Base-by-base conservation (phyloP, 257 asterid species). In the Lycium ferocissimum region DNA sequence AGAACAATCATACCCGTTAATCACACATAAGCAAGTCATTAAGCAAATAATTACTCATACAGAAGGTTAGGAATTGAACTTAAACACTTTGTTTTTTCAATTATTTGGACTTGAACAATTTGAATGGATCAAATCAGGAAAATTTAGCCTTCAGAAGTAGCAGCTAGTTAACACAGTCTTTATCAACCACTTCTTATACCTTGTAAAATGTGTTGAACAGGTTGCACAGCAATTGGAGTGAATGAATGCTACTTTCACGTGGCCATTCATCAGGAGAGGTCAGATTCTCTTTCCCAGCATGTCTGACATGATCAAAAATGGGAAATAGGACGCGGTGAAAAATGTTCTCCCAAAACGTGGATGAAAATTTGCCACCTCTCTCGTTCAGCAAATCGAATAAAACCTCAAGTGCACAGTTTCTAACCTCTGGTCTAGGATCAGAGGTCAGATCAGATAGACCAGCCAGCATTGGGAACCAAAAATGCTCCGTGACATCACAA, bases 401-500 rank as follows among this genome's bases (percentile, higher is more conserved):
- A 89, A 97, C 99, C 92, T 97, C 99, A 61, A 95, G 99, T 58
- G 99, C 99, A 86, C 99, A 97, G 89, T 92, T 95, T 85, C 98
- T 89, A 89, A 97, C 98, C 91, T 97, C 99, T 70, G 91, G 86
- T 88, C 99, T 94, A 22, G 99, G 95, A 90, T 97, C 99, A 85
- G 99, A 95, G 80, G 98, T 97, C 86, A 97, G 93, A 85, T 93
- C 98, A 79, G 99, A 97, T 70, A 97, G 97, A 89, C 99, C 99
- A 88, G 98, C 99, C 87, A 97, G 90, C 99, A 97, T 97, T 35
- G 99, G 99, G 89, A 95, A 97, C 99, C 99, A 97, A 90, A 94
- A 97, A 88, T 97, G 98, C 90, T 97, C 99, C 49, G 99, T 95
- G 88, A 97, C 96, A 83, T 97, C 98, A 92, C 47, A 90, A 67